Conservation (phyloP, 139 green algal species). For the Zygnema circumcarinatum region DNA sequence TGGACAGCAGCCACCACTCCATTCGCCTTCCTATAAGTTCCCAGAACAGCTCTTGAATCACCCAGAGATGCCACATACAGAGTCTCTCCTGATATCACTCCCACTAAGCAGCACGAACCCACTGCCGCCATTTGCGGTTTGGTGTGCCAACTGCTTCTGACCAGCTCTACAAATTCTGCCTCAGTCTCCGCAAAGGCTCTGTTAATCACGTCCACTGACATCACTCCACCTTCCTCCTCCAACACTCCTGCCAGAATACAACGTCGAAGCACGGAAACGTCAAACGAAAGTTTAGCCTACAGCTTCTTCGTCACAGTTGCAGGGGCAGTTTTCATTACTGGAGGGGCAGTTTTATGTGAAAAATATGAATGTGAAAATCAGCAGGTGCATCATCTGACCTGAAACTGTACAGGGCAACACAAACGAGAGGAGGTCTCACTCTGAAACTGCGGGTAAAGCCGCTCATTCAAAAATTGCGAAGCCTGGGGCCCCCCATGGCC, state of each 20-base stretch:
- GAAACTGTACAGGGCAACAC: too few relatives aligned
- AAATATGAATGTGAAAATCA: too few relatives aligned
- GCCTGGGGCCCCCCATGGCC: slow-evolving; percentile 29
- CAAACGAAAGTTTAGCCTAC: too few relatives aligned
- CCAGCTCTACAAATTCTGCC: slow-evolving; percentile 15
- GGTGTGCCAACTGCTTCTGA: not conserved
- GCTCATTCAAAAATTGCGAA: slow-evolving; percentile 6
- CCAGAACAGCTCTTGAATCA: slow-evolving; percentile 37
- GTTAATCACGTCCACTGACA: not conserved
- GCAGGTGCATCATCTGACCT: too few relatives aligned
- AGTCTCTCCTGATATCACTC: not conserved
- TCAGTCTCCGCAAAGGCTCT: slow-evolving; percentile 18
- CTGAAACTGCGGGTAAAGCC: slow-evolving; percentile 2
- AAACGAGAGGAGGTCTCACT: not conserved
- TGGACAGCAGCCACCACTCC: not conserved
- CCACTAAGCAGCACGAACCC: slow-evolving; percentile 16
- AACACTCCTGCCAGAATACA: not conserved
- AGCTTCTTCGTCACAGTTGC: too few relatives aligned
- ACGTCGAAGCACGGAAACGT: too few relatives aligned
- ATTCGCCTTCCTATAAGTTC: slow-evolving; percentile 1
- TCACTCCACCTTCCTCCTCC: not conserved
- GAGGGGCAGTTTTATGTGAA: too few relatives aligned
- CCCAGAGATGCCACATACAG: slow-evolving; percentile 31
- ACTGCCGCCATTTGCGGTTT: slow-evolving; percentile 23
- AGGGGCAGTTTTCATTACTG: too few relatives aligned